phyloP scores from a whole-genome alignment of 176 grass and related monocot genomes.

The Ensete ventricosum region DNA sequence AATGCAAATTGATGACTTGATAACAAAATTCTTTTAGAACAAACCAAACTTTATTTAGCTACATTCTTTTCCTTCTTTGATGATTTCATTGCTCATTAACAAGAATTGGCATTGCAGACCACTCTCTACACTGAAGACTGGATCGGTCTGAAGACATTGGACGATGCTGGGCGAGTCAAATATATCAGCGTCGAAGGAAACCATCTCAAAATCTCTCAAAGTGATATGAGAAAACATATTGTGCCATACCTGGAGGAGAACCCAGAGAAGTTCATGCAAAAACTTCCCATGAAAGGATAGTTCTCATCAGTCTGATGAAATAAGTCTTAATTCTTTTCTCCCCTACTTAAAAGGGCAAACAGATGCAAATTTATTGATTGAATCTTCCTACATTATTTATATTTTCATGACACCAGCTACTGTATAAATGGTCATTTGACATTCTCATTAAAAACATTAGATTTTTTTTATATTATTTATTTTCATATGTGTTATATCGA shows the following conservation, averaged over 20 bases:
- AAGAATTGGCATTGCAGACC: slow-evolving; percentile 33
- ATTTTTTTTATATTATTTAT: too few relatives aligned
- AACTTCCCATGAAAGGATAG: background rate
- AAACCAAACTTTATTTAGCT: background rate
- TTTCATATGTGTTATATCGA: too few relatives aligned
- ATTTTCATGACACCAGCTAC: too few relatives aligned
- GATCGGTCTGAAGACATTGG: slow-evolving; percentile 68
- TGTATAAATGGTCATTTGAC: too few relatives aligned
- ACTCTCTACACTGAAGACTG: slow-evolving; percentile 70
- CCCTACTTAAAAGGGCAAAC: too few relatives aligned
- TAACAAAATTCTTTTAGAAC: background rate
- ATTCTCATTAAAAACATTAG: too few relatives aligned
- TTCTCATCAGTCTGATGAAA: background rate
- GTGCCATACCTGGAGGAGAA: slow-evolving; percentile 47
- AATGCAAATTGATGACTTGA: too few relatives aligned
- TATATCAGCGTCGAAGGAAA: slow-evolving; percentile 61
- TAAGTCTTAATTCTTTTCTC: too few relatives aligned
- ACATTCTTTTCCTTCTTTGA: background rate
- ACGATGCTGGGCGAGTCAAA: slow-evolving; percentile 62
- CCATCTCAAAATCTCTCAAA: slow-evolving; percentile 61
- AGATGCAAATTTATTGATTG: too few relatives aligned
- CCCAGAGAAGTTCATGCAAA: slow-evolving; percentile 1
- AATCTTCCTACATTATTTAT: too few relatives aligned
- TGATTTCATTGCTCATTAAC: background rate
- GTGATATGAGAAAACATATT: slow-evolving; percentile 70